phyloP scores from a whole-genome alignment of 495 filamentous ascomycete species.

The Penicillium alfredii region DNA sequence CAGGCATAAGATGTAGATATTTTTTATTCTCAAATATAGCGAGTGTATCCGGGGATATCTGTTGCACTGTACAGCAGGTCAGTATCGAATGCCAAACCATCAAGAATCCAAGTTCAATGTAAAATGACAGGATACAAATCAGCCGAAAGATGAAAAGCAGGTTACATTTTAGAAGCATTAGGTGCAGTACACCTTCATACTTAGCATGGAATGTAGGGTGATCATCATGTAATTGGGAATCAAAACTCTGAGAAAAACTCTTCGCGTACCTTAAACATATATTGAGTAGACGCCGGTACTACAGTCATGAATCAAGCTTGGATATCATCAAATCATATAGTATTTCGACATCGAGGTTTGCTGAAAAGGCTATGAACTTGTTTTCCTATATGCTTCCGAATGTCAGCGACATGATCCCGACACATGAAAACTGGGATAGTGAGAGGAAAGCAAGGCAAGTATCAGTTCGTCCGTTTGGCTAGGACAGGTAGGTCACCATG shows the following conservation, averaged over 20 bases:
- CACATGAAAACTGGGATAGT: too few species aligned
- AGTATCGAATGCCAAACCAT: constrained; percentile 26
- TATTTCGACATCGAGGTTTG: too few species aligned
- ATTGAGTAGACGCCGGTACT: constrained; percentile 6
- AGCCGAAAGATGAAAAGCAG: constrained; percentile 98
- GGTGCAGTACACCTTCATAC: constrained; percentile 60
- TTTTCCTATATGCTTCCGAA: constrained; percentile 19
- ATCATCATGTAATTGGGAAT: constrained; percentile 54
- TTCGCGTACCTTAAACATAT: constrained; percentile 18
- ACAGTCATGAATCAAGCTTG: too few species aligned
- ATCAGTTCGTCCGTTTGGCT: constrained; percentile 88
- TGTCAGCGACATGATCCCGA: too few species aligned
- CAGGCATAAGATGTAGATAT: constrained; percentile 40
- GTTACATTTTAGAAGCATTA: constrained; percentile 68
- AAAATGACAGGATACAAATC: constrained; percentile 40
- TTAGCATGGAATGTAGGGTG: constrained; percentile 83
- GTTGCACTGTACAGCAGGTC: constrained; percentile 26
- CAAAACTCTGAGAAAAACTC: constrained; percentile 8
- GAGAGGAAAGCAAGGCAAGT: constrained; percentile 13
- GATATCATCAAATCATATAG: too few species aligned
- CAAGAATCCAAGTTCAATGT: too few species aligned
- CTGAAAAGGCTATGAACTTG: neutral
- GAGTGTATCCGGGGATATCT: constrained; percentile 9
- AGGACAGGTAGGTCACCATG: constrained; percentile 86
- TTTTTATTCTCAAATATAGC: constrained; percentile 9